Evolutionary conservation across 495 filamentous ascomycete genomes (phyloP), one percentile per base, ranked within the genome.

Genomic region (Penicillium fimorum): DNA sequence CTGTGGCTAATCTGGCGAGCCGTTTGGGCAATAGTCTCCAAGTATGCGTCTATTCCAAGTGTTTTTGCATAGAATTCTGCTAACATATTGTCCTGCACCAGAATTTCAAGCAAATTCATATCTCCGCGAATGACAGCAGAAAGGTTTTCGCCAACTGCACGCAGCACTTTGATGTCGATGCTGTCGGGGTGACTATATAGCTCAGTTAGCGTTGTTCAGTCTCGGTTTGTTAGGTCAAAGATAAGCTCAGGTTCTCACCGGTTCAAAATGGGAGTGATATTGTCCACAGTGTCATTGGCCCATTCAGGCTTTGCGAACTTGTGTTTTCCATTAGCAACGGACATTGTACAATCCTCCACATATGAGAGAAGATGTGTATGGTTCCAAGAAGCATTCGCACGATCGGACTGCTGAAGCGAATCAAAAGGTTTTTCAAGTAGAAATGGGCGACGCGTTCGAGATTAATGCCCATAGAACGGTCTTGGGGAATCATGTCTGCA

Each of bases 11-110:
- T 66, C 42, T 77, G 73, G 10, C 52, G 50, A 27, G 58, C 53
- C 3, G 59, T 18, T 30, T 51, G 20, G 70, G 61, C 64, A 8
- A 70, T 38, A 2, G 52, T 30, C 13, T 64, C 11, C 69, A 53
- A 11, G 56, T 60, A 43, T 20, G 25, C 32, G 47, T 68, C 42
- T 17, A 67, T 37, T 45, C 53, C 25, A 44, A 51, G 37, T 66
- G 65, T 25, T 2, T 70, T 33, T 1, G 52, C 47, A 55, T 81
- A 79, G 32, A 77, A 75, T 25, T 66, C 43, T 20, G 66, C 59
- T 0, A 84, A 64, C 61, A 74, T 59, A 18, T 72, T 59, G 20
- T 77, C 68, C 11, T 65, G 43, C 44, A 64, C 71, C 64, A 81
- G 69, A 35, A 69, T 61, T 38, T 81, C 77, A 30, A 79, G 66